Conservation (phyloP, 768 basidiomycete species). For the Pholiota conissans region DNA sequence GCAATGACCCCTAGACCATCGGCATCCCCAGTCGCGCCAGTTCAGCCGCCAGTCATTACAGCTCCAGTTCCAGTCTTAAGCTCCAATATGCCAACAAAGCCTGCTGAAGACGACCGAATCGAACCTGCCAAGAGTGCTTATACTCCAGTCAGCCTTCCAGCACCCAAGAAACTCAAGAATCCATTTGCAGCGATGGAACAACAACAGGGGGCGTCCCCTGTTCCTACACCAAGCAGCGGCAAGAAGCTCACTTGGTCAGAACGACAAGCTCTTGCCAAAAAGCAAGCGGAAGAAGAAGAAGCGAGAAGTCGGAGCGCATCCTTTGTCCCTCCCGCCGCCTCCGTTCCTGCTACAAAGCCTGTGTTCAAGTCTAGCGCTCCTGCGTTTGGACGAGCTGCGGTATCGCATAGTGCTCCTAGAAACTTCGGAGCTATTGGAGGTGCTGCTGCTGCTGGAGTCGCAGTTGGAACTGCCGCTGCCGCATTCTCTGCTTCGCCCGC, state of each 20-base stretch:
- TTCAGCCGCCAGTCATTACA: slow-evolving; percentile 12
- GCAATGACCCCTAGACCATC: slow-evolving; percentile 27
- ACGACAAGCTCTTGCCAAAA: slow-evolving; percentile 88
- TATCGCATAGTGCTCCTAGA: slow-evolving; percentile 33
- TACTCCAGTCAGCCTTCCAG: slow-evolving; percentile 80
- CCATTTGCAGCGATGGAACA: slow-evolving; percentile 69
- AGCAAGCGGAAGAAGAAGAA: slow-evolving; percentile 80
- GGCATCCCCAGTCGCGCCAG: slow-evolving; percentile 17
- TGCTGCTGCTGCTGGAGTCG: slow-evolving; percentile 32
- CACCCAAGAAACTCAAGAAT: slow-evolving; percentile 87
- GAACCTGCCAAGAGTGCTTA: slow-evolving; percentile 86
- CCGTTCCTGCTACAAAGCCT: slow-evolving; percentile 29
- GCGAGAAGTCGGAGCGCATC: slow-evolving; percentile 58
- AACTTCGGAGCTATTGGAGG: slow-evolving; percentile 43
- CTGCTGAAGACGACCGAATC: slow-evolving; percentile 79
- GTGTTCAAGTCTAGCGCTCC: slow-evolving; percentile 47
- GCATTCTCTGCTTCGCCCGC: slow-evolving; percentile 27
- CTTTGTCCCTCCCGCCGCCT: slow-evolving; percentile 37
- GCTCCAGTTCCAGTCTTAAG: slow-evolving; percentile 13
- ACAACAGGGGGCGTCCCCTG: slow-evolving; percentile 36
- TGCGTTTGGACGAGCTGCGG: slow-evolving; percentile 45
- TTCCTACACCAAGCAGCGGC: slow-evolving; percentile 32
- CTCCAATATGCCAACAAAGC: slow-evolving; percentile 54
- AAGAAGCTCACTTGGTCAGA: slow-evolving; percentile 95
- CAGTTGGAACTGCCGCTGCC: slow-evolving; percentile 32